Percentiles rank a stretch among this genome's conserved stretches.
Conservation (phyloP, 2,329 filamentous ascomycete genomes). For the Neobulgaria alba region DNA sequence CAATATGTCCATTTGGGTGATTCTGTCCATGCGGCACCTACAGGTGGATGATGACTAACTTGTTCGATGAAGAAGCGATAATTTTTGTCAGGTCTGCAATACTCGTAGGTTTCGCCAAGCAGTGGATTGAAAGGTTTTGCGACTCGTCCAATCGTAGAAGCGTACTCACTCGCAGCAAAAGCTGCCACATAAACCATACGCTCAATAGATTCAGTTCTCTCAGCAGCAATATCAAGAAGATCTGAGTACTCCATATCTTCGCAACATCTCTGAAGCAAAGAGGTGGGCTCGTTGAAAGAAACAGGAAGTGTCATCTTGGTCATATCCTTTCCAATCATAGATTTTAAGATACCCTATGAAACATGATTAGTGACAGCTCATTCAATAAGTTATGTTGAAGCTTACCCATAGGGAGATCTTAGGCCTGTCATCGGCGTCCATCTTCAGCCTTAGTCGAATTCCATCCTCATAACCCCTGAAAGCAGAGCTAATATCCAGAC, state of each 20-base stretch:
- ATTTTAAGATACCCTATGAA: conserved; percentile 81
- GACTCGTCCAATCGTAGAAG: conserved; percentile 91
- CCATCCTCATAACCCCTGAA: conserved; percentile 91
- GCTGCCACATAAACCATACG: conserved; percentile 90
- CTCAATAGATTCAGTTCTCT: conserved; percentile 79
- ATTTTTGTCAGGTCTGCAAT: conserved; percentile 88
- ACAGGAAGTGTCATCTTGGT: conserved; percentile 98
- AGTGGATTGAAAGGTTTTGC: conserved; percentile 98
- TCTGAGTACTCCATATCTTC: conserved; percentile 99
- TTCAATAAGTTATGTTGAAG: conserved; percentile 11
- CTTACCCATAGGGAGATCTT: conserved; percentile 94
- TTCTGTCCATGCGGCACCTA: conserved; percentile 90
- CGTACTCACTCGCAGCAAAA: conserved; percentile 93
- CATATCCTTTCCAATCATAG: conserved; percentile 99
- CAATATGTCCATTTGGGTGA: conserved; percentile 94
- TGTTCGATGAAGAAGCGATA: conserved; percentile 99
- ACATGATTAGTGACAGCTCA: conserved; percentile 18
- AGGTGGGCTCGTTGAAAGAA: conserved; percentile 97
- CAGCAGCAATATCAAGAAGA: conserved; percentile 79
- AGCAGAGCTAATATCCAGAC: conserved; percentile 61
- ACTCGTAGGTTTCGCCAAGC: conserved; percentile 93
- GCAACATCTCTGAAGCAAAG: conserved; percentile 83
- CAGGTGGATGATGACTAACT: conserved; percentile 92
- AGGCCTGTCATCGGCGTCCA: conserved; percentile 86
- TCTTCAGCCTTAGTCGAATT: conserved; percentile 67